phyloP scores from a whole-genome alignment of 2,329 filamentous ascomycete species.

The Phialophora macrospora region DNA sequence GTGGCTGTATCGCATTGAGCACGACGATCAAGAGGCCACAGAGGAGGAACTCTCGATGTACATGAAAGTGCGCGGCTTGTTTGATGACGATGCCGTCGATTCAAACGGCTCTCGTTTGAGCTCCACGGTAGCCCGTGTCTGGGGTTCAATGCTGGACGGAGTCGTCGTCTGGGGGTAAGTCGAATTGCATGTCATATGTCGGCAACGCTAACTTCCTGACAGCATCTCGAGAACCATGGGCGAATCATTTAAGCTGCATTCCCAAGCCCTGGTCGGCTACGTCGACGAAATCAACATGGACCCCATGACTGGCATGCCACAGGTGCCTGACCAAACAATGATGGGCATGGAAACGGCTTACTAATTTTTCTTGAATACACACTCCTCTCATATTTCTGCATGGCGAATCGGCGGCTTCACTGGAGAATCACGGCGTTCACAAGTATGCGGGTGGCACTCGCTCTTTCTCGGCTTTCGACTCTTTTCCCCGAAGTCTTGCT shows the following conservation, averaged over 20 bases:
- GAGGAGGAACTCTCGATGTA: slow-evolving; percentile 88
- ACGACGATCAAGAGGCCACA: slow-evolving; percentile 89
- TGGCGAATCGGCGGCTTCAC: slow-evolving; percentile 26
- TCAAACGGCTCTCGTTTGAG: slow-evolving; percentile 82
- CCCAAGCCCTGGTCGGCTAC: slow-evolving; percentile 91
- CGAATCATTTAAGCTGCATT: slow-evolving; percentile 95
- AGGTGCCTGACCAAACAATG: slow-evolving; percentile 35
- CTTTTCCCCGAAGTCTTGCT: slow-evolving; percentile 19
- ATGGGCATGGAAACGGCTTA: slow-evolving; percentile 38
- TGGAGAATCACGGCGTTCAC: slow-evolving; percentile 21
- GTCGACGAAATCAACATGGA: slow-evolving; percentile 72
- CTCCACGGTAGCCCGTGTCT: slow-evolving; percentile 91
- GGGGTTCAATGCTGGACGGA: slow-evolving; percentile 98
- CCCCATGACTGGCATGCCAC: slow-evolving; percentile 41
- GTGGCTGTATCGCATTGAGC: slow-evolving; percentile 99
- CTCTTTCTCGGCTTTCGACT: slow-evolving; percentile 17
- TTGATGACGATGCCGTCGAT: slow-evolving; percentile 87
- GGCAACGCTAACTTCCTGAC: slow-evolving; percentile 45
- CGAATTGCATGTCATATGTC: slow-evolving; percentile 12
- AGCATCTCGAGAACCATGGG: slow-evolving; percentile 80
- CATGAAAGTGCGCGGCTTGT: slow-evolving; percentile 60
- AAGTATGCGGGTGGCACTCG: slow-evolving; percentile 11
- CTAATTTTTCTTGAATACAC: slow-evolving; percentile 27
- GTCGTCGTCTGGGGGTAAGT: slow-evolving; percentile 99
- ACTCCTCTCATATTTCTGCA: slow-evolving; percentile 28